Percentiles rank a stretch among this genome's conserved stretches.
These are phyloP conservation scores for Claviceps monticola DNA, from an alignment of 2,329 filamentous ascomycete genomes.

Conservation along the genomic window DNA sequence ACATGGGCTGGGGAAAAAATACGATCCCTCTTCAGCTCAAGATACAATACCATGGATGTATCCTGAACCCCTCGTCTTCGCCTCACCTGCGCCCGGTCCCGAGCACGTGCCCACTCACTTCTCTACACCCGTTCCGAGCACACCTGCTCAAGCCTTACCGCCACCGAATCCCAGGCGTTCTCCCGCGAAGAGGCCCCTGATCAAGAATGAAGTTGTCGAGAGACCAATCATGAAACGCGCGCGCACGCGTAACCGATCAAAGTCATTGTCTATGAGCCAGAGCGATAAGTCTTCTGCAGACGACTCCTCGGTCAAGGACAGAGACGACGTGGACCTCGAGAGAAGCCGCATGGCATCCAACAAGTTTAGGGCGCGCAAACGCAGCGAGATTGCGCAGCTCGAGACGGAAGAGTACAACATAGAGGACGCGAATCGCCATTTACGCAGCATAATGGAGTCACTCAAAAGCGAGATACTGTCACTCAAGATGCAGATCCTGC, in stretches of 20 bases:
- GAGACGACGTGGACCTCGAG: slow-evolving; percentile 4
- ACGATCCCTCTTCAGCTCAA: background rate
- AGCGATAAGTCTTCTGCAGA: background rate
- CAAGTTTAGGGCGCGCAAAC: slow-evolving; percentile 13
- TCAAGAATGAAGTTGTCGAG: background rate
- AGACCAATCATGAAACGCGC: background rate
- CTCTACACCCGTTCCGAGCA: background rate
- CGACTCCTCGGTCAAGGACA: background rate
- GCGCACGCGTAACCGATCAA: background rate
- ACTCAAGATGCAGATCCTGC: slow-evolving; percentile 12
- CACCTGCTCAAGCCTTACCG: background rate
- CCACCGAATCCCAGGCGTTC: background rate
- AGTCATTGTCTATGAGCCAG: background rate
- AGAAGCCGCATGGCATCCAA: slow-evolving; percentile 15
- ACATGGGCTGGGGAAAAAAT: background rate
- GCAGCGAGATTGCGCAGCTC: slow-evolving; percentile 8
- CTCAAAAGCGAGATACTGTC: slow-evolving; percentile 10
- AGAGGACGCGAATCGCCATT: slow-evolving; percentile 7
- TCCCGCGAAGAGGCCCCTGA: background rate
- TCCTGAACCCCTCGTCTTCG: background rate
- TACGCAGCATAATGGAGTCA: slow-evolving; percentile 5
- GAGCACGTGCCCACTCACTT: background rate
- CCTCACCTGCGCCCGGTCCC: background rate
- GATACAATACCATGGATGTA: background rate
- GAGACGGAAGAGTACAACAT: slow-evolving; percentile 9